Percentiles rank a stretch among this genome's conserved stretches.
Evolutionary conservation across 306 rosid genomes (phyloP).

Genomic region (Dryas octopetala): DNA sequence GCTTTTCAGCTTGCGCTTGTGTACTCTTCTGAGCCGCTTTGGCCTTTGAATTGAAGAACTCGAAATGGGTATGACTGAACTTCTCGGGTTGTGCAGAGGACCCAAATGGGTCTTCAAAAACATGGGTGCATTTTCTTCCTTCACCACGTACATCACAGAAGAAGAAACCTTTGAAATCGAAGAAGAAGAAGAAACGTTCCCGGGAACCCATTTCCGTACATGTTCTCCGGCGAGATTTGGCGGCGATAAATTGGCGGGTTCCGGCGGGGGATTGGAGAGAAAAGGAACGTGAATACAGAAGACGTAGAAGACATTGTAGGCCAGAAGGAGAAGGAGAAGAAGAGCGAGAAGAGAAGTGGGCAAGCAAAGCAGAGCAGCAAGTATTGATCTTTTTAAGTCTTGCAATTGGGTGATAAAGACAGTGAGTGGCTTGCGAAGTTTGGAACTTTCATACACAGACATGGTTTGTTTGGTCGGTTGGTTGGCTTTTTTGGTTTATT

Average conservation of each 20-base stretch:
- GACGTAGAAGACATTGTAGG: conserved; percentile 57
- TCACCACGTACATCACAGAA: conserved; percentile 35
- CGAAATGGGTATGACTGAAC: conserved; percentile 1
- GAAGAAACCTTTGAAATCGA: conserved; percentile 39
- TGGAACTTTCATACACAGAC: conserved; percentile 15
- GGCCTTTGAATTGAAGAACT: conserved; percentile 15
- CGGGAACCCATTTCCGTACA: conserved; percentile 17
- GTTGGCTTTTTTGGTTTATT: not conserved
- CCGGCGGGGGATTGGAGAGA: conserved; percentile 20
- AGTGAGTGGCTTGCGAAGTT: conserved; percentile 12
- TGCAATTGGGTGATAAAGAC: conserved; percentile 29
- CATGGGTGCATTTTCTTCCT: conserved; percentile 38
- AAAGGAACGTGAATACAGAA: conserved; percentile 52
- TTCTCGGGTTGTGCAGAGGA: conserved; percentile 22
- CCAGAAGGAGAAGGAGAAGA: conserved; percentile 54
- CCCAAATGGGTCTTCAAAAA: conserved; percentile 31
- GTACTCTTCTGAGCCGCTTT: conserved; percentile 31
- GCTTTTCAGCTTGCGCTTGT: conserved; percentile 52
- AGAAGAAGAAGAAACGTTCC: conserved; percentile 15
- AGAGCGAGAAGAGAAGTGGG: conserved; percentile 57
- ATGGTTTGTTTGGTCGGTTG: conserved; percentile 17
- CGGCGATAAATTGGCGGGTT: conserved; percentile 20
- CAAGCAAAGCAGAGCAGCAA: conserved; percentile 42
- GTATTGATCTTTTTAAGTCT: conserved; percentile 36
- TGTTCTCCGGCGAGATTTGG: conserved; percentile 13